Percentiles rank a stretch among this genome's conserved stretches.
Evolutionary conservation across 768 basidiomycete species (phyloP).

Genomic region (Rhodotorula babjevae): DNA sequence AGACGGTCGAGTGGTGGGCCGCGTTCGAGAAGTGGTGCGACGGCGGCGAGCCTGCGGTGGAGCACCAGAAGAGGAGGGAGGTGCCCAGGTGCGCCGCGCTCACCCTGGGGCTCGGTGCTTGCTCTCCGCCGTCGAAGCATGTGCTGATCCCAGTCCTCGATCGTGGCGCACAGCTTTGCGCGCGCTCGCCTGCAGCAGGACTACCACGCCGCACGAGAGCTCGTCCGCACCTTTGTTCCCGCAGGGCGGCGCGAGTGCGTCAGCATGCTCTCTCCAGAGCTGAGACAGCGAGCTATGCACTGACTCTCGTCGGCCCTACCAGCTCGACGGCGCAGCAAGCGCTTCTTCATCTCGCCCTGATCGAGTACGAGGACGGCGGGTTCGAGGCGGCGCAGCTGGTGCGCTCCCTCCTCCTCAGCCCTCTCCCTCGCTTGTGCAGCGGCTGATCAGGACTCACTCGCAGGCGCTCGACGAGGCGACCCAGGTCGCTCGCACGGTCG

Average conservation of each 20-base stretch:
- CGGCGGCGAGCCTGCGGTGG: not conserved
- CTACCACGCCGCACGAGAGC: not conserved
- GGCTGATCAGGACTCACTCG: no score
- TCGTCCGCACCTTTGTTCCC: not conserved
- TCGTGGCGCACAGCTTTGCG: not conserved
- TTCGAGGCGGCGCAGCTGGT: not conserved
- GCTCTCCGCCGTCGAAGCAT: no score
- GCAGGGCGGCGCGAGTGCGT: not conserved
- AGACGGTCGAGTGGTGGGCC: constrained; percentile 3
- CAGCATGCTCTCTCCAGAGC: no score
- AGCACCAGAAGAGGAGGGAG: not conserved
- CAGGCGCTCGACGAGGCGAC: constrained; percentile 16
- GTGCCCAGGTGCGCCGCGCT: no score
- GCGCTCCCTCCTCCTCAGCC: not conserved
- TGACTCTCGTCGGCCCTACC: not conserved
- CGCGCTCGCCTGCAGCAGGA: not conserved
- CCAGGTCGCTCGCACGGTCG: constrained; percentile 12
- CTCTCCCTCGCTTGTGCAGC: no score
- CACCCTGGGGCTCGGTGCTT: no score
- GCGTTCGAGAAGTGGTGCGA: constrained; percentile 11
- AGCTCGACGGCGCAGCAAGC: constrained; percentile 4
- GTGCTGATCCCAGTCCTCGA: no score
- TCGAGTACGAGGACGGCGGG: constrained; percentile 22
- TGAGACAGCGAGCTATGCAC: no score
- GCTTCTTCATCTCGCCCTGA: constrained; percentile 18